Evolutionary conservation across 805 yeast genomes (phyloP), one percentile per base, ranked within the genome.

Genomic region (Ogataea henricii): DNA sequence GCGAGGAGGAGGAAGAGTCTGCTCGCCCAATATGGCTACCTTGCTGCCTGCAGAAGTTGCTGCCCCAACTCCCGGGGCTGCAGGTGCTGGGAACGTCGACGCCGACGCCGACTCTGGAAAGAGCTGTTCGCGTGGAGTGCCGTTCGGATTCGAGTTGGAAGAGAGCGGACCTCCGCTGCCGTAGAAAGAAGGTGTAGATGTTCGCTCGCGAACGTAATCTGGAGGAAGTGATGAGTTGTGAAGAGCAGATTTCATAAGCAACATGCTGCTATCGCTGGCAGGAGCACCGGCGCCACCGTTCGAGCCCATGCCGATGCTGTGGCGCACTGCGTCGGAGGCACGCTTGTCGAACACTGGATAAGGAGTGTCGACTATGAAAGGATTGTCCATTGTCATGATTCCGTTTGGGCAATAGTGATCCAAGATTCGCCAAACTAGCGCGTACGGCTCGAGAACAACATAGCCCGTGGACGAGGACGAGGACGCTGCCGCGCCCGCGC

Each of bases 351-450:
- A 25, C 21, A 49, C 35, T 21, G 57, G 53, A 20, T 53, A 49
- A 12, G 79, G 75, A 0, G 71, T 64, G n/a, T 78, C 87, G 12
- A 86, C 73, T 1, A 85, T 62, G 25, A 87, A 71, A 0, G 92
- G 85, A 42, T 85, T 89, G 14, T 69, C 67, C 74, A 84, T 77
- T 2, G 63, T 54, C 90, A 85, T 87, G 89, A 84, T 87, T 0
- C 89, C 89, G n/a, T 69, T 62, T 0, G 90, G 88, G 59, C 69
- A 87, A 56, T 74, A 77, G 17, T 68, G 68, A 49, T 86, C 90
- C 7, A 87, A 54, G 0, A 85, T 55, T 8, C 67, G 64, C 79
- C 82, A 81, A 1, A 87, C 79, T 16, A 69, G 63, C 42, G 75
- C 77, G 58, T 87, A 92, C 0, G 94, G 88, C 48, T 79, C 82